Evolutionary conservation across 805 yeast genomes (phyloP).

Genomic region (Lipomyces orientalis): DNA sequence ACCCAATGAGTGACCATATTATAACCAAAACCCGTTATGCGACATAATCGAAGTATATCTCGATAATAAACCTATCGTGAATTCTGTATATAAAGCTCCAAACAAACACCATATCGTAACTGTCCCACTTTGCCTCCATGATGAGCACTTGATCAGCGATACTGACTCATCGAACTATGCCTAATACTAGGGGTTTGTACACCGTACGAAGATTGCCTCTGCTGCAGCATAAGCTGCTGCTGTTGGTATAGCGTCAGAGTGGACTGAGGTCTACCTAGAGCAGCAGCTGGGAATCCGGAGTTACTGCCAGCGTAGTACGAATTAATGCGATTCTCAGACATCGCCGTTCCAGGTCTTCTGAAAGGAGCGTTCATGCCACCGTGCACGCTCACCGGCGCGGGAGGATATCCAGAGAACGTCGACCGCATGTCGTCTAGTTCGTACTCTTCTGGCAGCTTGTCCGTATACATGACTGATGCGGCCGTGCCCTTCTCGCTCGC

Average conservation of each 20-base stretch:
- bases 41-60: neutral
- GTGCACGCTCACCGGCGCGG: slow-evolving; percentile 16
- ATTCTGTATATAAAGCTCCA: neutral
- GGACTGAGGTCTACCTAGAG: slow-evolving; percentile 8
- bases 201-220: slow-evolving; percentile 3
- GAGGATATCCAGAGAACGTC: slow-evolving; percentile 27
- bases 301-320: slow-evolving; percentile 6
- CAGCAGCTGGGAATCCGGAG: neutral
- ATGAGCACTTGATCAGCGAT: neutral
- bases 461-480: slow-evolving; percentile 12
- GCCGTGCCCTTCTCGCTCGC: slow-evolving; percentile 25
- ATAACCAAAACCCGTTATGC: slow-evolving; percentile 2
- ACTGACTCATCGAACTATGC: neutral
- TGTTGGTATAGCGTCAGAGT: slow-evolving; percentile 22
- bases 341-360: slow-evolving; percentile 1
- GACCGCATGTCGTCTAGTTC: slow-evolving; percentile 46
- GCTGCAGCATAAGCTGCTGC: slow-evolving; percentile 17
- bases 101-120: neutral
- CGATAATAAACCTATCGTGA: neutral
- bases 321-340: slow-evolving; percentile 1
- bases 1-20: neutral
- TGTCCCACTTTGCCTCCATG: neutral
- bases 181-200: neutral
- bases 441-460: slow-evolving; percentile 43
- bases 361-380: slow-evolving; percentile 13